Conservation (phyloP, 2,329 filamentous ascomycete species). For the Botrytis aclada region DNA sequence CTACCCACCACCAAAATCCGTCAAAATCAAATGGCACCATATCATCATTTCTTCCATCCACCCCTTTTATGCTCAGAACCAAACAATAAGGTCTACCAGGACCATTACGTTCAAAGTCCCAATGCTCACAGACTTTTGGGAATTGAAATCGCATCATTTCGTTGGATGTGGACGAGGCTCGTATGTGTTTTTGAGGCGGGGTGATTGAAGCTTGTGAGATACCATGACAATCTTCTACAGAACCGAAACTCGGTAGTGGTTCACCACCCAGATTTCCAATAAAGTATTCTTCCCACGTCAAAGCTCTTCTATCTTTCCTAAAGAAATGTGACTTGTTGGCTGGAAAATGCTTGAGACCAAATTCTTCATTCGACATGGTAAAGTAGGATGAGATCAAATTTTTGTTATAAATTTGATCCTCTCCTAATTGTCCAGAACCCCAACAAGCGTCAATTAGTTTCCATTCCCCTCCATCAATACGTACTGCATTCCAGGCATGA, state of each 20-base stretch:
- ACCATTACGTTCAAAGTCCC: conserved; percentile 68
- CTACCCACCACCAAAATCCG: conserved; percentile 76
- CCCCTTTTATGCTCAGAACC: conserved; percentile 63
- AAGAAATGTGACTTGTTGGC: conserved; percentile 66
- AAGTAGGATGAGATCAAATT: conserved; percentile 64
- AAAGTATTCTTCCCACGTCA: conserved; percentile 81
- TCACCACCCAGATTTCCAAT: conserved; percentile 54
- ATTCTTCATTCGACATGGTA: conserved; percentile 67
- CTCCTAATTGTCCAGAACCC: conserved; percentile 73
- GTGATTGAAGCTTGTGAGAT: conserved; percentile 57
- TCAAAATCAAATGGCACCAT: conserved; percentile 72
- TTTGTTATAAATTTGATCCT: conserved; percentile 56
- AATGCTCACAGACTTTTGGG: conserved; percentile 75
- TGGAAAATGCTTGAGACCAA: conserved; percentile 80
- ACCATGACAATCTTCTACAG: conserved; percentile 47
- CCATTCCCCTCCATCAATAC: conserved; percentile 83
- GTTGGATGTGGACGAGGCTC: conserved; percentile 50
- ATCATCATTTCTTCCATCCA: conserved; percentile 65
- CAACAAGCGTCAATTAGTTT: conserved; percentile 90
- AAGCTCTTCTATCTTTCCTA: conserved; percentile 64
- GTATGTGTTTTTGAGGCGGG: conserved; percentile 59
- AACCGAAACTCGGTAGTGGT: conserved; percentile 47
- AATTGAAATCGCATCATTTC: conserved; percentile 74
- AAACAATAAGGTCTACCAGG: conserved; percentile 65
- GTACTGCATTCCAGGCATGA: conserved; percentile 93